Conservation (phyloP, 495 filamentous ascomycete genomes). For the Geopyxis carbonaria region DNA sequence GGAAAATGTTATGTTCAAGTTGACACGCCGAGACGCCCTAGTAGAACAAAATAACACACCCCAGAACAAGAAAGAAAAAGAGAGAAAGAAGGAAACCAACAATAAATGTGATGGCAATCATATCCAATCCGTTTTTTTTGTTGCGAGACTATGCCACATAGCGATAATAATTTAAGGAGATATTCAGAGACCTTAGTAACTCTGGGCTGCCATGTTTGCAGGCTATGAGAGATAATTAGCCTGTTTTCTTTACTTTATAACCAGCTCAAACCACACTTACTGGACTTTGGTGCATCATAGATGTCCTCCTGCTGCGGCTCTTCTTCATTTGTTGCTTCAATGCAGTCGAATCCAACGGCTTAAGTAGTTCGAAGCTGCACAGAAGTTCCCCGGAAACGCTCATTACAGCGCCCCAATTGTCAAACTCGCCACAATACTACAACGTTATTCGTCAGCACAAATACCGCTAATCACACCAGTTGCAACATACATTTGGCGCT, state of each 20-base stretch:
- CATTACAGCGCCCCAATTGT: constrained; percentile 99
- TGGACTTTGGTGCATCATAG: constrained; percentile 24
- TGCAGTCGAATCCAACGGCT: constrained; percentile 89
- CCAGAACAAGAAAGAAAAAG: constrained; percentile 3
- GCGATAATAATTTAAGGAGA: background rate
- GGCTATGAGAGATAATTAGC: constrained; percentile 11
- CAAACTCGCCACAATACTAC: constrained; percentile 97
- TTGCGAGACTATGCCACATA: background rate
- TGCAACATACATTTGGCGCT: constrained; percentile 79
- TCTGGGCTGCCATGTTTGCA: constrained; percentile 22
- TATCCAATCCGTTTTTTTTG: background rate
- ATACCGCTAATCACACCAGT: background rate
- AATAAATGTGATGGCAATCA: background rate
- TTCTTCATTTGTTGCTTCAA: constrained; percentile 99
- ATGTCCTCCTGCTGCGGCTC: constrained; percentile 59
- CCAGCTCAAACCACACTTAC: constrained; percentile 10
- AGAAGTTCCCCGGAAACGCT: constrained; percentile 83
- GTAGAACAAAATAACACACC: constrained; percentile 5
- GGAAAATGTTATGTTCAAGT: constrained; percentile 7
- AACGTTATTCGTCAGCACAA: constrained; percentile 3
- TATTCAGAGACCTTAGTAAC: constrained; percentile 11
- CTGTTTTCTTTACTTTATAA: constrained; percentile 6
- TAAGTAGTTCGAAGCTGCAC: constrained; percentile 93
- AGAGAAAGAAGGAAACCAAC: background rate
- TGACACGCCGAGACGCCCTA: constrained; percentile 9